These are phyloP conservation scores for Marasmius fiardii DNA, from an alignment of 1,284 basidiomycete genomes.

Conservation along the genomic window DNA sequence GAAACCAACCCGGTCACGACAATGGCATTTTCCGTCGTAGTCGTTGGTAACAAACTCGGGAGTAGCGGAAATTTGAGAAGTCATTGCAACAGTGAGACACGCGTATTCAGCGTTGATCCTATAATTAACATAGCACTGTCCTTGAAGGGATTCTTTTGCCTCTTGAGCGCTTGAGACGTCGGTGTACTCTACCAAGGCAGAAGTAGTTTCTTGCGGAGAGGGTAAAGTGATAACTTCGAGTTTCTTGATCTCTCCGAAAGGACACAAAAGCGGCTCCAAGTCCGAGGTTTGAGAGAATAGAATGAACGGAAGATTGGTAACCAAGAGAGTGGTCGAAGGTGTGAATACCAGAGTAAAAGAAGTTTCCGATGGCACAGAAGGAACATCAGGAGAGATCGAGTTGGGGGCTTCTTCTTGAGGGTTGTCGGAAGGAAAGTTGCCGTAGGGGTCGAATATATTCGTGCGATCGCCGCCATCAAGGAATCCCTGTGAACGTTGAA, in stretches of 20 bases:
- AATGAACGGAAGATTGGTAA: conserved; percentile 62
- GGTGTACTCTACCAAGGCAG: conserved; percentile 61
- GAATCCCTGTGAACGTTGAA: conserved; percentile 78
- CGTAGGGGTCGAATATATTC: conserved; percentile 51
- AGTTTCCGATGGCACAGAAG: conserved; percentile 23
- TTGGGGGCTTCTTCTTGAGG: conserved; percentile 21
- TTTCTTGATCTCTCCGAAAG: conserved; percentile 65
- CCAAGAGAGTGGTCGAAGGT: conserved; percentile 53
- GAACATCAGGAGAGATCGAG: conserved; percentile 20
- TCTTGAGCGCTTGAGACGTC: conserved; percentile 53
- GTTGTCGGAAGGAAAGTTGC: conserved; percentile 28
- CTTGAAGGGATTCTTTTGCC: conserved; percentile 55
- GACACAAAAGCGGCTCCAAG: conserved; percentile 67
- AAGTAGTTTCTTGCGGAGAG: conserved; percentile 36
- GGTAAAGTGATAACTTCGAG: conserved; percentile 37
- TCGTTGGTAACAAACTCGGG: conserved; percentile 9
- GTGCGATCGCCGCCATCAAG: conserved; percentile 74
- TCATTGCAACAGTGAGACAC: conserved; percentile 20
- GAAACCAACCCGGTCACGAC: not conserved
- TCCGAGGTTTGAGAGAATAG: conserved; percentile 66
- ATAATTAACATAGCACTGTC: conserved; percentile 55
- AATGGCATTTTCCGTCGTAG: conserved; percentile 5
- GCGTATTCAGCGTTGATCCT: conserved; percentile 44
- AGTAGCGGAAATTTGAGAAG: conserved; percentile 17
- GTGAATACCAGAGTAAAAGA: conserved; percentile 31